A percentile compares a stretch with the other conserved stretches of the same genome.
Evolutionary conservation across 345 rosid genomes (phyloP).

Genomic region (Gynandropsis gynandra): DNA sequence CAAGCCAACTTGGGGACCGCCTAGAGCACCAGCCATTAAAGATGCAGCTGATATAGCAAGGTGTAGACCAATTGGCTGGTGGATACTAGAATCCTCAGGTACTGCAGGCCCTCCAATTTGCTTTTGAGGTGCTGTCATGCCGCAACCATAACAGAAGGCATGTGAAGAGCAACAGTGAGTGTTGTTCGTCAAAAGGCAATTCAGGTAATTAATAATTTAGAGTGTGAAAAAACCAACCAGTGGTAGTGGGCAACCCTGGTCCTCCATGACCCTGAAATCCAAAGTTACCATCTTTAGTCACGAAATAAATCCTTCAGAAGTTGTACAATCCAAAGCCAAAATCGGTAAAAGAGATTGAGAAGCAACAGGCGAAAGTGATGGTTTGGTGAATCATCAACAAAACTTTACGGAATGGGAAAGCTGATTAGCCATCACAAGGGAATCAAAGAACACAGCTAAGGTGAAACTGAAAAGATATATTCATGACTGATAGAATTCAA

Average conservation of each 20-base stretch:
- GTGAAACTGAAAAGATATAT: too few relatives aligned
- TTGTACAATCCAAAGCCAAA: neutral
- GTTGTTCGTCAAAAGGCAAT: neutral
- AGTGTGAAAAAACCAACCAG: constrained; percentile 38
- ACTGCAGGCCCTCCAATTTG: constrained; percentile 47
- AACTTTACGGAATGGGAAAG: too few relatives aligned
- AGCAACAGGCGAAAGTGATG: neutral
- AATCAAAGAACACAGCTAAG: too few relatives aligned
- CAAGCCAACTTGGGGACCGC: constrained; percentile 54
- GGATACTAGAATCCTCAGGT: constrained; percentile 40
- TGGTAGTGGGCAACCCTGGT: constrained; percentile 54
- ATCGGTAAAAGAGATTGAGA: neutral
- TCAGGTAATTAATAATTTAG: constrained; percentile 2
- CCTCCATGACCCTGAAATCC: constrained; percentile 84
- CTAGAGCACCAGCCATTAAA: constrained; percentile 70
- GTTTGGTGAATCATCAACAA: neutral
- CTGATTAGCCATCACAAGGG: too few relatives aligned
- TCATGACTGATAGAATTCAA: too few relatives aligned
- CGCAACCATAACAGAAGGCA: constrained; percentile 10
- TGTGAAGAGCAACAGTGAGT: constrained; percentile 7
- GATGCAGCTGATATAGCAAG: constrained; percentile 72
- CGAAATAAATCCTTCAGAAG: constrained; percentile 13
- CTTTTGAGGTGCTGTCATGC: constrained; percentile 49
- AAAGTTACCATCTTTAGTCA: constrained; percentile 14
- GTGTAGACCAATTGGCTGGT: constrained; percentile 83